Conservation (phyloP, 352 stramenopile species). For the Pythium brassicae region DNA sequence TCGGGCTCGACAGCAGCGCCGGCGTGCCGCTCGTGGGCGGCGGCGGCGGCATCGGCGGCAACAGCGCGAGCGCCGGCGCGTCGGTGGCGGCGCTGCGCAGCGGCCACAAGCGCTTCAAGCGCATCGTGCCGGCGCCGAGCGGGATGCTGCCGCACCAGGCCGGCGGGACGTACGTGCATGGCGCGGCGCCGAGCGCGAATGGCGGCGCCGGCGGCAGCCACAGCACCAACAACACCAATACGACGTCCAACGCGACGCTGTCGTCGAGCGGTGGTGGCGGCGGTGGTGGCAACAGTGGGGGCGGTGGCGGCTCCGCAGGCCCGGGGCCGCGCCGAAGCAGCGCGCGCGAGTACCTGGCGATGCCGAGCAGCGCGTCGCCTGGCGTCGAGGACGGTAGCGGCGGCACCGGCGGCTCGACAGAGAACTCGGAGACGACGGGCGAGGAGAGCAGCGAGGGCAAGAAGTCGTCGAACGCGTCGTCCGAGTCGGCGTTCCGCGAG, state of each 20-base stretch:
- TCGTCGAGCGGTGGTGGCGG: not conserved
- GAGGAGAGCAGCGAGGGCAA: conserved; percentile 56
- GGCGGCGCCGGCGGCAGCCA: not conserved
- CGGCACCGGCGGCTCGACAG: conserved; percentile 49
- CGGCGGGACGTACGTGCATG: not conserved
- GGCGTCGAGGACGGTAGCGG: conserved; percentile 22
- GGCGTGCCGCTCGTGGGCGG: not conserved
- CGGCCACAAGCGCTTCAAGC: conserved; percentile 67
- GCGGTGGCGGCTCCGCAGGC: not conserved
- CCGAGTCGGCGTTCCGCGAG: conserved; percentile 41
- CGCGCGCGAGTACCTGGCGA: conserved; percentile 6
- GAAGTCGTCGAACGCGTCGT: conserved; percentile 40
- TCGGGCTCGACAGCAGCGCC: conserved; percentile 14
- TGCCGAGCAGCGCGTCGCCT: conserved; percentile 23
- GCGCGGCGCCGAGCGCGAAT: conserved; percentile 3
- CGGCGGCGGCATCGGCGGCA: not conserved
- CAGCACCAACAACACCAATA: conserved; percentile 6
- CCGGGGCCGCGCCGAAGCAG: conserved; percentile 3
- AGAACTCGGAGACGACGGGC: conserved; percentile 79
- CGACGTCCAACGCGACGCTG: not conserved
- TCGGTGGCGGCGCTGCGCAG: conserved; percentile 21
- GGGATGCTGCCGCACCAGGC: not conserved
- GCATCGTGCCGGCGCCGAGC: conserved; percentile 23
- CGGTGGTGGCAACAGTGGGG: not conserved
- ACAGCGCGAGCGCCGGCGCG: not conserved